Base-by-base conservation (phyloP, 371 early-diverging fungal genomes). In the Apophysomyces sp. region DNA sequence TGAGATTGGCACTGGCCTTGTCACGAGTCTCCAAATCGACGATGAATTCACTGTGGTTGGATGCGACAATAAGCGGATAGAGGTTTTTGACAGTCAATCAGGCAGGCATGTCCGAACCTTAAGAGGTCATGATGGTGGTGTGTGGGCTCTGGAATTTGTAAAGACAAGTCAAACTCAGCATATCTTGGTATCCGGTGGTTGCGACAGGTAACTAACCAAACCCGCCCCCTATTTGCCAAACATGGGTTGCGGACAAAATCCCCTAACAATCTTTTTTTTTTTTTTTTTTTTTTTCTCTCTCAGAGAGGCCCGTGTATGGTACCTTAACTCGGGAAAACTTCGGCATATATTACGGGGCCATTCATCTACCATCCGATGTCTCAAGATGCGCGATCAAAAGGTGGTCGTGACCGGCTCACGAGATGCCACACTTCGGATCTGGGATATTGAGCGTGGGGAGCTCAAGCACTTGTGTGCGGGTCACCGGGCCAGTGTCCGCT, bases 1-100 rank as follows among this genome's bases (percentile, higher is more conserved):
- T 28, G 89, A 91, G 4, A 88, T 91, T 62, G 91, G 86, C 18
- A 74, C 75, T 27, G 88, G 89, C 39, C 86, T 95, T 9, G 93
- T 95, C 9, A 95, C 95, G 6, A 91, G 90, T 37, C 75, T 95
- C n/a, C 94, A 94, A 69, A 89, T 94, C 71, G 92, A 94, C 65
- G 84, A 85, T 30, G 88, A 88, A 37, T 91, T 88, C 62, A 89
- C 94, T 64, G 92, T 93, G 4, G 87, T 89, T 11, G 94, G 93
- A 53, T 91, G 92, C 18, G 94, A 94, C 65, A 92, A 93, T 63
- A 86, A 87, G 61, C 80, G 86, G 6, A 93, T 93, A 56, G 89
- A 92, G 61, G 86, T 94, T 28, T 94, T 91, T 77, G 89, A 90
- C 69, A 85, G 86, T 13, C 74, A 70, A 13, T 83, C 87, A 16